phyloP scores from a whole-genome alignment of 2,329 filamentous ascomycete genomes.

The Byssoonygena ceratinophila region DNA sequence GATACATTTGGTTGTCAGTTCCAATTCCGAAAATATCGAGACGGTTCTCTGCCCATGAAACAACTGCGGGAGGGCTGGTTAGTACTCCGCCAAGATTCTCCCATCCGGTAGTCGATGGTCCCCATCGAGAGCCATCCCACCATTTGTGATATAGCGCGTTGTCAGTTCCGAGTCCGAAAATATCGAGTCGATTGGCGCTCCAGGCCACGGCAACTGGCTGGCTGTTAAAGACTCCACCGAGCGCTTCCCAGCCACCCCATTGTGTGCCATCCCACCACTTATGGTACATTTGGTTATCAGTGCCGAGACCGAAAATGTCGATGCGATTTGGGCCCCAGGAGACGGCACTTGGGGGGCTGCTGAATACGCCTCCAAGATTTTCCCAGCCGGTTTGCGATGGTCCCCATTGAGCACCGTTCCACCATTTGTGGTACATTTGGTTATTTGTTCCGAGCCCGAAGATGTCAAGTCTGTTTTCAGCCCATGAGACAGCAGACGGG shows the following conservation, averaged over 20 bases:
- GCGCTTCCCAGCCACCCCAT: conserved; percentile 16
- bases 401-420: conserved; percentile 15
- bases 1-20: conserved; percentile 18
- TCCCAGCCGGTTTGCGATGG: conserved; percentile 16
- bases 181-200: conserved; percentile 15
- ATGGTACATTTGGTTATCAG: conserved; percentile 17
- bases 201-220: conserved; percentile 14
- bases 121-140: conserved; percentile 15
- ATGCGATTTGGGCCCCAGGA: conserved; percentile 18
- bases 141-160: conserved; percentile 16
- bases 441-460: conserved; percentile 19
- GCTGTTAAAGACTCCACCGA: conserved; percentile 15
- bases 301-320: conserved; percentile 19
- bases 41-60: conserved; percentile 17
- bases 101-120: conserved; percentile 15
- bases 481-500: conserved; percentile 18
- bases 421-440: conserved; percentile 18
- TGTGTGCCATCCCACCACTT: conserved; percentile 17
- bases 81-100: conserved; percentile 19
- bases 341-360: conserved; percentile 18
- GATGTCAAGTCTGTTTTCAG: conserved; percentile 17
- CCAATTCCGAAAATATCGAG: conserved; percentile 21
- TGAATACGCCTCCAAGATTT: conserved; percentile 17
- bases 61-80: conserved; percentile 17
- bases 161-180: conserved; percentile 15